Evolutionary conservation across 306 rosid species (phyloP).

Genomic region (Acmispon strigosus): DNA sequence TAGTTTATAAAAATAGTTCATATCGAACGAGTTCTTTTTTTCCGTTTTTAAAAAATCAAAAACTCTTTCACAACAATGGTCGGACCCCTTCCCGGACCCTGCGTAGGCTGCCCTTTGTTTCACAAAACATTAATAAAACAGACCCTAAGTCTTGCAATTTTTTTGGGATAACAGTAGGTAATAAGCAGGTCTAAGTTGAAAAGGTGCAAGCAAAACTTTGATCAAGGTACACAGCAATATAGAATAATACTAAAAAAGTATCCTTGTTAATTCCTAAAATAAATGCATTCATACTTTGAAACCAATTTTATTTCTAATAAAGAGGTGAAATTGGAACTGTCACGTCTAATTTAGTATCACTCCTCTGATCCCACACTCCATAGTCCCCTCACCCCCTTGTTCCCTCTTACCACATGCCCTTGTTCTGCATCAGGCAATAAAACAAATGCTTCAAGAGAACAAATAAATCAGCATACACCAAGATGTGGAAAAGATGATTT

Average conservation of each 20-base stretch:
- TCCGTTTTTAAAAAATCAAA: no score
- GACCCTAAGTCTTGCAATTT: neutral
- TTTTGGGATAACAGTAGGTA: neutral
- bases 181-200: neutral
- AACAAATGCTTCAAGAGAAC: neutral
- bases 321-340: neutral
- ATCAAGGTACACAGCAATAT: neutral
- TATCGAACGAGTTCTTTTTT: no score
- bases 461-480: neutral
- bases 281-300: neutral
- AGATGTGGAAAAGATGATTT: neutral
- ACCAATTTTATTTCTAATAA: neutral
- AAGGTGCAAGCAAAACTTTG: neutral
- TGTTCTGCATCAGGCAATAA: neutral
- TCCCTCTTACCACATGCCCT: neutral
- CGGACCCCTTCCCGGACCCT: no score
- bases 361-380: neutral
- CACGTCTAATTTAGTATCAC: neutral
- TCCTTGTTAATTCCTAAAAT: constrained; percentile 3
- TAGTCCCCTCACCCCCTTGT: neutral
- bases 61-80: no score
- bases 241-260: neutral
- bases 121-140: no score
- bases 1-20: no score
- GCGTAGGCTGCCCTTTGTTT: no score